Evolutionary conservation across 345 rosid genomes (phyloP), one percentile per base, ranked within the genome.

Genomic region (Noccaea caerulescens): DNA sequence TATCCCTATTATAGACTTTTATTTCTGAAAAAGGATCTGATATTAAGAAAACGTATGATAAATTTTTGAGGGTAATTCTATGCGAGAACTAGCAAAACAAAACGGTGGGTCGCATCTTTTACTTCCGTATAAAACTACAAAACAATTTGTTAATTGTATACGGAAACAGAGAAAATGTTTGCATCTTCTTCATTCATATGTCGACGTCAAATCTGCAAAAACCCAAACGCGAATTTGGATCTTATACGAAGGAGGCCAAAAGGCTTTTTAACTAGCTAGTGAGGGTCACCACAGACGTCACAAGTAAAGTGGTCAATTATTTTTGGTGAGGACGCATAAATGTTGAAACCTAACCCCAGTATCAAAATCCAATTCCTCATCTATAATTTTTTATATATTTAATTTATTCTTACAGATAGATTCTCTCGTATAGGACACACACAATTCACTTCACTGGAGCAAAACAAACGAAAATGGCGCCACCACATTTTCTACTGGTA

Each of bases 401-500:
- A n/a, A 18, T 10, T 45, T 36, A 47, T 2, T 20, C 23, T 20
- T 39, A 43, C 23, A 47, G 0, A 27, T 34, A 41, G 7, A 13
- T 33, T 23, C 13, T 71, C 63, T 62, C 4, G 8, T 32, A 42
- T 53, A 30, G 72, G 36, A 71, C 54, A 18, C 8, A 1, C 8
- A 1, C 0, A 4, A 27, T 9, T 63, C 32, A 44, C 55, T 53
- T 62, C 1, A 63, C 6, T 34, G 11, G 3, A 71, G 20, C 27
- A 18, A 9, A 41, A 55, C 62, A 57, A 57, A 57, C 44, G 38
- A 23, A 37, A 13, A 77, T 77, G 80, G 55, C 69, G 3, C 69
- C 55, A 36, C 85, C 85, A 3, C 90, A 85, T 66, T 52, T 88
- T 74, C 79, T 88, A 27, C 72, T 91, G 0, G 75, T 88, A 8